Conservation (phyloP, 352 stramenopile species). For the Pythium monospermum region DNA sequence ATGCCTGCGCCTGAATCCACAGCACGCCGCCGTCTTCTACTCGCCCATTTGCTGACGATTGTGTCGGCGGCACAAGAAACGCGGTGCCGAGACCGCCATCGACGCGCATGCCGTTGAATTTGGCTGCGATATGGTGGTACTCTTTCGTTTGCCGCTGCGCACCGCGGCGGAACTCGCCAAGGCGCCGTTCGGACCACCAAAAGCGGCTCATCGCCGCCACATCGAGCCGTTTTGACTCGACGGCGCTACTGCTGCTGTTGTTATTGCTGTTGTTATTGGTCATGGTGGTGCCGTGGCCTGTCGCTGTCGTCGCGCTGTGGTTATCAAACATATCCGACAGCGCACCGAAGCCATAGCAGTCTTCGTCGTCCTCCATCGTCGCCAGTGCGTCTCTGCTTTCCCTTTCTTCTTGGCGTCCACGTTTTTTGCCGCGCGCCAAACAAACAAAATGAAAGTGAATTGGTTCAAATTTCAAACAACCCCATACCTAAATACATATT, state of each 20-base stretch:
- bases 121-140: slow-evolving; percentile 47
- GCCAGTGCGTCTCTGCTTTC: slow-evolving; percentile 11
- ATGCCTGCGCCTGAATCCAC: slow-evolving; percentile 45
- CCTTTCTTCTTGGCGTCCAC: slow-evolving; percentile 6
- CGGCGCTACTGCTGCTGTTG: not conserved
- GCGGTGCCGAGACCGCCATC: slow-evolving; percentile 42
- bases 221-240: slow-evolving; percentile 28
- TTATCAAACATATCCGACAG: slow-evolving; percentile 55
- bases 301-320: not conserved
- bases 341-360: slow-evolving; percentile 66
- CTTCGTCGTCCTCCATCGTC: slow-evolving; percentile 52
- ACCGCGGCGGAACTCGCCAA: slow-evolving; percentile 28
- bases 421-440: slow-evolving; percentile 16
- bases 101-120: slow-evolving; percentile 44
- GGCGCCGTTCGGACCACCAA: slow-evolving; percentile 41
- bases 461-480: slow-evolving; percentile 27
- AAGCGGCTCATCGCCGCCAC: slow-evolving; percentile 32
- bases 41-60: slow-evolving; percentile 3
- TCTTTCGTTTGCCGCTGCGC: slow-evolving; percentile 27
- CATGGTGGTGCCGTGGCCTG: not conserved
- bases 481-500: not conserved
- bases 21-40: slow-evolving; percentile 30
- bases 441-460: too few relatives aligned
- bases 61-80: slow-evolving; percentile 18
- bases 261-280: too few relatives aligned